Conservation (phyloP, 805 yeast genomes). For the Nakazawaea pomicola region DNA sequence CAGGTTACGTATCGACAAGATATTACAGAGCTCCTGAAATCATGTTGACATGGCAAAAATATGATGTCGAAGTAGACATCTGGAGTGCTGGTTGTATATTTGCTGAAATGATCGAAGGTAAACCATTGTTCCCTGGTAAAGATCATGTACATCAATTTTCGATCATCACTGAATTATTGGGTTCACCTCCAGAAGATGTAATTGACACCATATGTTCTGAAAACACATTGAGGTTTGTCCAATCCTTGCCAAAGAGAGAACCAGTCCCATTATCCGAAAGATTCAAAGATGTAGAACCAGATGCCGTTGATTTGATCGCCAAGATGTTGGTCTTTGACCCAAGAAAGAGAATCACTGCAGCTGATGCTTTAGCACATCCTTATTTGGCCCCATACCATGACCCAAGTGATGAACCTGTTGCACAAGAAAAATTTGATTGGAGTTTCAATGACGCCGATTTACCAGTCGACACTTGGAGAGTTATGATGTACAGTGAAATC, state of each 20-base stretch:
- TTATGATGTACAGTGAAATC: slow-evolving; percentile 97
- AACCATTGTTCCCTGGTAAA: slow-evolving; percentile 95
- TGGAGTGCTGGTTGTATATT: slow-evolving; percentile 98
- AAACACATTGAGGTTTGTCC: slow-evolving; percentile 90
- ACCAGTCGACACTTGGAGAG: slow-evolving; percentile 98
- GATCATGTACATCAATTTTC: slow-evolving; percentile 98
- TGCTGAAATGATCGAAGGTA: slow-evolving; percentile 96
- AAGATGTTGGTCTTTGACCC: slow-evolving; percentile 95
- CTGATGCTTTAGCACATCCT: slow-evolving; percentile 83
- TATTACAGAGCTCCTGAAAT: slow-evolving; percentile 98
- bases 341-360: slow-evolving; percentile 88
- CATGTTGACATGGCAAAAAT: slow-evolving; percentile 98
- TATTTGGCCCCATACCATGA: slow-evolving; percentile 95
- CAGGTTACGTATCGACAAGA: slow-evolving; percentile 94
- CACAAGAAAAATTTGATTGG: slow-evolving; percentile 94
- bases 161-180: slow-evolving; percentile 86
- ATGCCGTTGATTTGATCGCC: slow-evolving; percentile 82
- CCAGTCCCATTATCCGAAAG: slow-evolving; percentile 85
- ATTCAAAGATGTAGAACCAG: slow-evolving; percentile 74
- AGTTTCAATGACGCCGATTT: slow-evolving; percentile 95
- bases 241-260: slow-evolving; percentile 86
- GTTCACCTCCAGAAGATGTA: slow-evolving; percentile 95
- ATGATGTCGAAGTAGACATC: slow-evolving; percentile 93
- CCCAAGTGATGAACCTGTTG: slow-evolving; percentile 94
- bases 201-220: slow-evolving; percentile 95